phyloP scores from a whole-genome alignment of 2,329 filamentous ascomycete species.

The Calycina herbarum region DNA sequence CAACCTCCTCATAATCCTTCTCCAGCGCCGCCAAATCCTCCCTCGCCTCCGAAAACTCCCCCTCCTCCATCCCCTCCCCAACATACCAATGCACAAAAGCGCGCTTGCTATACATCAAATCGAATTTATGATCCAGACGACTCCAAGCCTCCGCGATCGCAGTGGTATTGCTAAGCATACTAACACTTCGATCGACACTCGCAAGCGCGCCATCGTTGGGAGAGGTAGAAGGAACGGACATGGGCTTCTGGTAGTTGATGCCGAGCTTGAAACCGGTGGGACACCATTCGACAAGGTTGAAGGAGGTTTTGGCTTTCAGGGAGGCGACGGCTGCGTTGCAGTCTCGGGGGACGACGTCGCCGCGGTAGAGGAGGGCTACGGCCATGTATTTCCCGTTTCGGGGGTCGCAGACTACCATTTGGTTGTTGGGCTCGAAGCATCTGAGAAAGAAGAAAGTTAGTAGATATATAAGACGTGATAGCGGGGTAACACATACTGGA shows the following conservation, averaged over 20 bases:
- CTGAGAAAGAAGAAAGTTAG: slow-evolving; percentile 16
- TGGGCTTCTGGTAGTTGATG: slow-evolving; percentile 64
- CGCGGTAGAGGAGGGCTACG: slow-evolving; percentile 64
- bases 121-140: slow-evolving; percentile 65
- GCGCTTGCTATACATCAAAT: slow-evolving; percentile 69
- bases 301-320: slow-evolving; percentile 64
- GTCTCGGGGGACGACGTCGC: slow-evolving; percentile 64
- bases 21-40: slow-evolving; percentile 66
- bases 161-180: slow-evolving; percentile 68
- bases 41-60: slow-evolving; percentile 65
- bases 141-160: slow-evolving; percentile 66
- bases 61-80: slow-evolving; percentile 70
- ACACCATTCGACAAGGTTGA: slow-evolving; percentile 69
- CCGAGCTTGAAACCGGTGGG: slow-evolving; percentile 69
- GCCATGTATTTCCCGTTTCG: slow-evolving; percentile 70
- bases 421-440: slow-evolving; percentile 67
- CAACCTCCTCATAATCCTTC: slow-evolving; percentile 66
- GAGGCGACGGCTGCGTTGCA: slow-evolving; percentile 57
- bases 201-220: slow-evolving; percentile 49
- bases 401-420: slow-evolving; percentile 69
- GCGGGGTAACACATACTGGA: slow-evolving; percentile 51
- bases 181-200: slow-evolving; percentile 53
- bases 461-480: neutral
- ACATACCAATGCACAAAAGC: slow-evolving; percentile 74
- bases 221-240: slow-evolving; percentile 46